These are phyloP conservation scores for Trametopsis cervina DNA, from an alignment of 768 basidiomycete species.

Conservation along the genomic window DNA sequence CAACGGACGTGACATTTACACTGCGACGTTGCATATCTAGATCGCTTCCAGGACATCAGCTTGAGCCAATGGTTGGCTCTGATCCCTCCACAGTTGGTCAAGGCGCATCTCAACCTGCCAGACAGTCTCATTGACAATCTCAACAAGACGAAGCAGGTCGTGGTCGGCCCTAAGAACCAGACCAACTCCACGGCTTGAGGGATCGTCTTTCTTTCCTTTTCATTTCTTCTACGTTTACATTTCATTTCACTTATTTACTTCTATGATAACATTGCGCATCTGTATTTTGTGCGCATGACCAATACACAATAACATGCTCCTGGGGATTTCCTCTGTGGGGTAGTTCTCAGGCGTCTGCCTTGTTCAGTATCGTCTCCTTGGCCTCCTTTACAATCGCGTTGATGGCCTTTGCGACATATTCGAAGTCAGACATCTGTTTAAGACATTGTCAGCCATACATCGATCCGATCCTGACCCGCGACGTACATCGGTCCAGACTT, in stretches of 20 bases:
- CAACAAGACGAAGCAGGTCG: slow-evolving; percentile 41
- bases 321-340: no score
- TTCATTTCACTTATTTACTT: background rate
- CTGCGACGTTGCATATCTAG: slow-evolving; percentile 26
- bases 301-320: no score
- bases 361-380: slow-evolving; percentile 15
- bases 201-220: no score
- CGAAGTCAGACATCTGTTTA: slow-evolving; percentile 21
- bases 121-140: slow-evolving; percentile 43
- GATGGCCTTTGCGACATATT: slow-evolving; percentile 21
- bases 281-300: background rate
- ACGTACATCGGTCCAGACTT: slow-evolving; percentile 32
- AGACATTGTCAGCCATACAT: no score
- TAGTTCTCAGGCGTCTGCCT: no score
- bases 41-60: slow-evolving; percentile 48
- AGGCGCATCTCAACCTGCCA: slow-evolving; percentile 51
- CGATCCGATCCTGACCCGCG: no score
- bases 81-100: slow-evolving; percentile 50
- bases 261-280: background rate
- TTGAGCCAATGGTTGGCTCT: slow-evolving; percentile 53
- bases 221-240: no score
- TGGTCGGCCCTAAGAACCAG: slow-evolving; percentile 36
- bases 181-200: no score
- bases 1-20: background rate
- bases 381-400: slow-evolving; percentile 19